Percentiles rank a stretch among this genome's conserved stretches.
These are phyloP conservation scores for Aspergillus ochraceoroseus DNA, from an alignment of 2,329 filamentous ascomycete species.

Conservation along the genomic window DNA sequence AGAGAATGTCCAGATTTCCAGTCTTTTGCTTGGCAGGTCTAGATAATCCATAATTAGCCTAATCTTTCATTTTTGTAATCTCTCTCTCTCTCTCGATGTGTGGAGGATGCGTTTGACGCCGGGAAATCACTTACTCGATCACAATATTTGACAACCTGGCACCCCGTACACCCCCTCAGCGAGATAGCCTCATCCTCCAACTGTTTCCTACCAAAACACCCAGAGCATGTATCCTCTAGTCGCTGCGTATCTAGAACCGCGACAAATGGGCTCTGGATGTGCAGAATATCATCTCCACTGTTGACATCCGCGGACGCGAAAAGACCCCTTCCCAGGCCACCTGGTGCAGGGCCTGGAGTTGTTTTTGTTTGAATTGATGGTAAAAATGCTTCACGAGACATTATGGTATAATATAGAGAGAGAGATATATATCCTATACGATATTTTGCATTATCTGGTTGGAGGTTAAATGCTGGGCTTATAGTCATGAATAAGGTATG, in stretches of 20 bases:
- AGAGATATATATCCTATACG: background rate
- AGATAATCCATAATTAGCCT: constrained; percentile 5
- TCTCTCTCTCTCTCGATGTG: background rate
- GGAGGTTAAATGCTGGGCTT: background rate
- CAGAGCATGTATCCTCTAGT: constrained; percentile 54
- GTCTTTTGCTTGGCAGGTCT: constrained; percentile 56
- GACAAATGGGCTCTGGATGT: constrained; percentile 50
- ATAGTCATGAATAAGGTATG: background rate
- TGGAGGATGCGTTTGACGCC: background rate
- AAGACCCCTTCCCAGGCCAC: constrained; percentile 49
- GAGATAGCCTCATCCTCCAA: constrained; percentile 18
- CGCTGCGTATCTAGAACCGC: constrained; percentile 51
- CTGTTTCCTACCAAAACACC: constrained; percentile 49
- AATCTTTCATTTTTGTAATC: background rate
- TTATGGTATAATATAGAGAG: background rate
- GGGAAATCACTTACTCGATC: constrained; percentile 46
- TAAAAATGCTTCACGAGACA: background rate
- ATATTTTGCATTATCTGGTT: background rate
- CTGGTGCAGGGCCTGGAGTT: constrained; percentile 21
- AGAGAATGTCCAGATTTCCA: constrained; percentile 58
- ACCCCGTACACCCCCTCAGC: constrained; percentile 55
- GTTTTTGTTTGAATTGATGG: constrained; percentile 21
- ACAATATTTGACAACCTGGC: constrained; percentile 57
- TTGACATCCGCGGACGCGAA: constrained; percentile 50
- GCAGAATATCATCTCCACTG: constrained; percentile 48